Evolutionary conservation across 116 monocot species (phyloP), one percentile per base, ranked within the genome.

Genomic region (Cymodocea nodosa): DNA sequence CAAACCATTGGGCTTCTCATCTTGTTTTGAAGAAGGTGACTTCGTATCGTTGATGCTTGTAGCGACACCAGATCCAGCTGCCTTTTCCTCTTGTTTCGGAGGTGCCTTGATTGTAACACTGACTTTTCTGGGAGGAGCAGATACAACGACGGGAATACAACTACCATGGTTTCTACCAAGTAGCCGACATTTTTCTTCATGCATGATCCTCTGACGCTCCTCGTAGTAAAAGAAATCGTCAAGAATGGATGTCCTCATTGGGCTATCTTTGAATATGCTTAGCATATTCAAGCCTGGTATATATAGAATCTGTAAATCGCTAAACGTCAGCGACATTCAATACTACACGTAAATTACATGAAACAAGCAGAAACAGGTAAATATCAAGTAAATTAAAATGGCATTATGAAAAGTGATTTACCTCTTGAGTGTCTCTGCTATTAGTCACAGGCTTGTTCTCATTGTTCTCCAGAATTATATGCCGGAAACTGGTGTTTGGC

Each of bases 381-480:
- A 63, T 10, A n/a, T 62, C 54, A 52, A 62, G 64, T 49, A 66
- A 52, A 3, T 1, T 16, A 25, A n/a, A n/a, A n/a, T n/a, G n/a
- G 10, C n/a, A 16, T 9, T 7, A 62, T n/a, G 18, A 37, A 25
- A 20, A 50, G 49, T 62, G 16, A 62, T 50, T 64, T 9, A 86
- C 90, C 79, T 90, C 86, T 74, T 90, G 90, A 40, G 86, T 90
- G 61, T 90, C 90, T 73, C 90, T 77, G 79, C 90, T 90, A 58
- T 81, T 81, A 69, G 90, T 90, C 52, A 90, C 90, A 61, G 89
- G 81, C 39, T 78, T 89, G 23, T 79, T 79, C 64, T 89, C 89
- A 70, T 89, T 85, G 63, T 85, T 90, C 63, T 84, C 90, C 51
- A 90, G 62, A 54, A 86, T 74, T 13, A 90, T 90, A 75, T 86